Base-by-base conservation (phyloP, 441 rosid genomes). In the Geranium incanum region DNA sequence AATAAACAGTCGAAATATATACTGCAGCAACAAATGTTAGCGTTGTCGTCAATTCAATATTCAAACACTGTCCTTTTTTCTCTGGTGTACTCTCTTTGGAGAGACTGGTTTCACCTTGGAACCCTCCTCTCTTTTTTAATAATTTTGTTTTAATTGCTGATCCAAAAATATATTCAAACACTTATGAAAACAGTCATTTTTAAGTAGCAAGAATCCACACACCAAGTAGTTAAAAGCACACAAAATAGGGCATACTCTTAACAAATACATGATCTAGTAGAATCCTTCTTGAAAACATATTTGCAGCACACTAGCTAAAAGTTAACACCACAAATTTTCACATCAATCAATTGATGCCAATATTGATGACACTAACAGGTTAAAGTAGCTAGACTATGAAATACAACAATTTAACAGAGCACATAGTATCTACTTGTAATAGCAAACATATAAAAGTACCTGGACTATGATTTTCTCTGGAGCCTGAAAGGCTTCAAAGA, bases 381-480 rank as follows among this genome's bases (percentile, higher is more conserved):
- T 62, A 11, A 8, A 16, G 11, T 60, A 8, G 23, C 21, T 64
- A 11, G 12, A 64, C n/a, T 64, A 64, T 33, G 67, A 64, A 2
- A 64, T 13, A 33, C 38, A 63, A 23, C 66, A 62, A 28, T 11
- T 64, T 36, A 5, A 36, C 67, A 33, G 9, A 64, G 7, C 11
- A 5, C 15, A 37, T 38, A 6, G 5, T 64, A 36, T 9, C 33
- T 63, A 19, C 37, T 13, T 67, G 18, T 5, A 38, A 15, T 3
- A 16, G 0, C 21, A 36, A 67, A n/a, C 50, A 36, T 18, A 36
- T 37, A 67, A 68, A 52, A 19, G 19, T 84, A 96, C 99, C 99
- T 96, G 99, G 72, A 96, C 96, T 74, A 96, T 93, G 64, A 96
- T 96, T 80, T 96, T 96, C 80, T 96, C 99, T 6, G 99, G 99